Evolutionary conservation across 768 basidiomycete genomes (phyloP).

Genomic region (Mrakia blollopis): DNA sequence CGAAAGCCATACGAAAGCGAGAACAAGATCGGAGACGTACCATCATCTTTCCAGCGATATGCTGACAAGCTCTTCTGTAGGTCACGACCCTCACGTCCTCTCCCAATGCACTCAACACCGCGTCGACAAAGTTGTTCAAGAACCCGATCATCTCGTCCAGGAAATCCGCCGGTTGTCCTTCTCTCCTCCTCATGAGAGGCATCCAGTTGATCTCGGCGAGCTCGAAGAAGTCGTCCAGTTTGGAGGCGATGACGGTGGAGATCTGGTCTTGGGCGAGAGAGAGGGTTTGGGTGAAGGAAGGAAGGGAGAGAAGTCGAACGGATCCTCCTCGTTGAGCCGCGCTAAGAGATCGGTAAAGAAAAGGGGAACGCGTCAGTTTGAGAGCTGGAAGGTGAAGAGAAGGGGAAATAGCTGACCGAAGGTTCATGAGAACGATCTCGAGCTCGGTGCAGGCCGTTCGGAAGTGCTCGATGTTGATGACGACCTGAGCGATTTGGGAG

Average conservation of each 20-base stretch:
- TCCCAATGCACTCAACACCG: constrained; percentile 63
- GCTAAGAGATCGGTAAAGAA: constrained; percentile 47
- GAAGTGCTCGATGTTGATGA: constrained; percentile 89
- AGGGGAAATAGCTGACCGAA: constrained; percentile 50
- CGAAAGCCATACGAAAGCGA: not conserved
- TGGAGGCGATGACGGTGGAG: constrained; percentile 74
- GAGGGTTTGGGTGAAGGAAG: constrained; percentile 66
- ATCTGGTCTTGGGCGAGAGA: constrained; percentile 68
- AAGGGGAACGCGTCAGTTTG: not conserved
- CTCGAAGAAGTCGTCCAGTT: constrained; percentile 93
- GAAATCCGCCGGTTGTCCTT: constrained; percentile 78
- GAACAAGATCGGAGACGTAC: constrained; percentile 49
- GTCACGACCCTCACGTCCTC: constrained; percentile 82
- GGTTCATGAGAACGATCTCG: constrained; percentile 72
- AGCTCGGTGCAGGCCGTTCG: constrained; percentile 77
- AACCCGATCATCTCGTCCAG: constrained; percentile 92
- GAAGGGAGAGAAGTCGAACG: constrained; percentile 50
- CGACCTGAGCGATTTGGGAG: constrained; percentile 86
- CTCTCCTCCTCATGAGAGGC: constrained; percentile 47
- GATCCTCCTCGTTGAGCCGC: constrained; percentile 77
- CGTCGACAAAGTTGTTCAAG: constrained; percentile 90
- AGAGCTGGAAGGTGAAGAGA: not conserved
- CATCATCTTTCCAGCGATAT: constrained; percentile 83
- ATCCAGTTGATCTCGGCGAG: constrained; percentile 94
- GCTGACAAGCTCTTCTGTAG: constrained; percentile 78